Base-by-base conservation (phyloP, 805 yeast genomes). In the Zygosaccharomyces bisporus region DNA sequence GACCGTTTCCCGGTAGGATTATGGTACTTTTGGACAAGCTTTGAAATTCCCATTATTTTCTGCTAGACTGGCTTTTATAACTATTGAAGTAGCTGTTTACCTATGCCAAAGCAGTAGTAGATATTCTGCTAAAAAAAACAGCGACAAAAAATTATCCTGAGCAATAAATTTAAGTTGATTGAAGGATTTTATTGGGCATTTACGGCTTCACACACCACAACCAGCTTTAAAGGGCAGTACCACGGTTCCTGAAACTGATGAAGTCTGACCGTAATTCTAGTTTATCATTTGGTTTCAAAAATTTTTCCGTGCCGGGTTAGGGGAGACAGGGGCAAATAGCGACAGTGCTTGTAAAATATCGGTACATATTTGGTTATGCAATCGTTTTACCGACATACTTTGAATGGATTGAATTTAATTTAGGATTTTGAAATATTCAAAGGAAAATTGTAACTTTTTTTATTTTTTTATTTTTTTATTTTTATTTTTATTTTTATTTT, bases 31-130 rank as follows among this genome's bases (percentile, higher is more conserved):
- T 32, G 51, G 18, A 50, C 50, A 7, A 51, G 39, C 31, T 53
- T 53, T 13, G 52, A 41, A 25, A 53, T 43, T 9, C 46, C 53
- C 56, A 53, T 53, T 30, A 14, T 9, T 14, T 13, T 23, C 19
- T 12, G n/a, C 25, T 14, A 41, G n/a, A 29, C 37, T 10, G 40
- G 21, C 23, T 21, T 16, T 19, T 16, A 8, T 21, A 37, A n/a
- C 18, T n/a, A 18, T 10, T 10, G 27, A 17, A 38, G 31, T 33
- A 12, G 34, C 34, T 16, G 25, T 25, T 14, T 33, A 27, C 23
- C 30, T 41, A 14, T n/a, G 38, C 14, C 24, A 20, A 23, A 20
- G 6, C 27, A 17, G 27, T 16, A 21, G 20, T 27, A 6, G 16
- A 27, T 27, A 27, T 27, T 27, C 13, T 12, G 7, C 31, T 10